These are phyloP conservation scores for Mycena venus DNA, from an alignment of 768 basidiomycete species.

Conservation along the genomic window DNA sequence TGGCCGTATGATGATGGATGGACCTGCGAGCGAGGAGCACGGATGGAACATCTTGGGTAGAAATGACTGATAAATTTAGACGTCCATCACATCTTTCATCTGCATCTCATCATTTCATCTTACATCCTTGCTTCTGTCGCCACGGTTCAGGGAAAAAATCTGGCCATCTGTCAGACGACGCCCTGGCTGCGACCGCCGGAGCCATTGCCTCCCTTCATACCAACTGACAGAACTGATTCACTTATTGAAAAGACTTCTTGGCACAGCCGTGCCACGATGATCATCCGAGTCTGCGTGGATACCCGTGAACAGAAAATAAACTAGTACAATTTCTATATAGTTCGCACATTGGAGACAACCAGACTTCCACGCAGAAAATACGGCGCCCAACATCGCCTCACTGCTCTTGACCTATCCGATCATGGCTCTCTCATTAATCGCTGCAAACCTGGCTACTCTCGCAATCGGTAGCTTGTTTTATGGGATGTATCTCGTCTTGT, in stretches of 20 bases:
- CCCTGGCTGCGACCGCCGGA: no score
- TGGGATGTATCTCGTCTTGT: conserved; percentile 14
- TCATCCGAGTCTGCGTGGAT: background rate
- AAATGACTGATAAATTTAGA: no score
- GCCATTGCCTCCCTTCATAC: no score
- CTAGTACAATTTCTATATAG: background rate
- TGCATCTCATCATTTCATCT: background rate
- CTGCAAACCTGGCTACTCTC: conserved; percentile 2
- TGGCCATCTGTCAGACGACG: background rate
- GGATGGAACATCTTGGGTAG: no score
- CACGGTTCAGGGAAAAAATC: background rate
- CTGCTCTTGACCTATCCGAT: background rate
- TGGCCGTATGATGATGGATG: no score
- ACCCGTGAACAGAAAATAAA: no score
- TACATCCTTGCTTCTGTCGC: background rate
- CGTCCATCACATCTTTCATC: background rate
- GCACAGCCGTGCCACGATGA: no score
- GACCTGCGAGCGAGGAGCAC: no score
- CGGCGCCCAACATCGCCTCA: background rate
- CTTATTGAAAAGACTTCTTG: no score
- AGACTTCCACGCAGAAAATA: background rate
- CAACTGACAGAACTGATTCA: no score
- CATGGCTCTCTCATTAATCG: background rate
- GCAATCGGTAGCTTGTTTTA: conserved; percentile 9
- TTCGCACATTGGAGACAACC: background rate